A percentile compares a stretch with the other conserved stretches of the same genome.
phyloP scores from a whole-genome alignment of 441 rosid species.

The Dalechampia spathulata region DNA sequence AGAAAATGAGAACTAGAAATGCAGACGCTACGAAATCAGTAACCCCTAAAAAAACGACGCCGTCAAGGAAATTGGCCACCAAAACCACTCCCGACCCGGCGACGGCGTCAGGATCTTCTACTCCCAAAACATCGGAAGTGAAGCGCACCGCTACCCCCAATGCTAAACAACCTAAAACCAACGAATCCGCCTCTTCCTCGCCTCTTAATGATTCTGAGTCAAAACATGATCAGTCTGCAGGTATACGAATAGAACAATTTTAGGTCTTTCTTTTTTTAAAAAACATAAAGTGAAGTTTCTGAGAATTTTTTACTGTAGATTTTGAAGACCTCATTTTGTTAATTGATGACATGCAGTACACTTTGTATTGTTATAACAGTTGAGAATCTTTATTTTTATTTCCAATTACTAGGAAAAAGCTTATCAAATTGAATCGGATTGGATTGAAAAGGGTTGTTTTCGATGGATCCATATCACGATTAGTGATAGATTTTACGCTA shows the following conservation, averaged over 20 bases:
- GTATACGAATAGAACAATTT: constrained; percentile 6
- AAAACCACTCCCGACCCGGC: constrained; percentile 15
- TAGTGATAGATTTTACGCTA: no score
- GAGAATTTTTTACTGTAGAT: no score
- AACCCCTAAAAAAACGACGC: constrained; percentile 26
- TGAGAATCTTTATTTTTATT: no score
- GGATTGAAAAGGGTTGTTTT: no score
- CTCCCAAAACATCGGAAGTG: constrained; percentile 18
- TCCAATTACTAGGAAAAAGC: no score
- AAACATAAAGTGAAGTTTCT: not conserved
- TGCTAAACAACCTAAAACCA: constrained; percentile 18
- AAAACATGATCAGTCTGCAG: constrained; percentile 22
- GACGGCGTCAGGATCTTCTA: constrained; percentile 13
- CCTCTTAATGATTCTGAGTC: constrained; percentile 15
- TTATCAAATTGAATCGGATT: no score
- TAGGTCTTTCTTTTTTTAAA: not conserved
- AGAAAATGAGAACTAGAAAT: constrained; percentile 38
- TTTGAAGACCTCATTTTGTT: no score
- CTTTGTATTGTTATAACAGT: no score
- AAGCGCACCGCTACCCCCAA: constrained; percentile 19
- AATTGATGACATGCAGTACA: no score
- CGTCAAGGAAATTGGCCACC: constrained; percentile 24
- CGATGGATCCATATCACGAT: no score
- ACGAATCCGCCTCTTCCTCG: constrained; percentile 15
- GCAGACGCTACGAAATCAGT: constrained; percentile 18